Conservation (phyloP, 106 monocot species). For the Dioscorea alata region DNA sequence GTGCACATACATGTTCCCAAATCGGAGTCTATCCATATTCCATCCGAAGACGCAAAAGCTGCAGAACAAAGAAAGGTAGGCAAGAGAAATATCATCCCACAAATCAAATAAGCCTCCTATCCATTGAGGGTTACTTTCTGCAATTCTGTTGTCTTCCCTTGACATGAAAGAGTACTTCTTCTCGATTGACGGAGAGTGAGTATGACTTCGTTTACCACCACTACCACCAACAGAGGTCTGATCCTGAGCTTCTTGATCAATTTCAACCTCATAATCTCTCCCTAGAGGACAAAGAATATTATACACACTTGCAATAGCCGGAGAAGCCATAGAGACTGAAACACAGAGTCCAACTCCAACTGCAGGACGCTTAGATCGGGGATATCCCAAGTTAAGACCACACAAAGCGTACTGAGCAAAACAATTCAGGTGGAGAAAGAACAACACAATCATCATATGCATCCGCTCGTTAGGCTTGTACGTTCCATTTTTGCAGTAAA, state of each 20-base stretch:
- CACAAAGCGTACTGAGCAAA: conserved; percentile 52
- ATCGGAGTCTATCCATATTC: conserved; percentile 53
- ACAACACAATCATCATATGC: conserved; percentile 46
- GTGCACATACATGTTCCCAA: conserved; percentile 59
- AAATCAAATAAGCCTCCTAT: conserved; percentile 40
- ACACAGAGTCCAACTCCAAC: conserved; percentile 36
- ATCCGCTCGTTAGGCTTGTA: conserved; percentile 42
- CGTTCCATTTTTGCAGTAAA: conserved; percentile 54
- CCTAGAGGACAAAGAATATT: conserved; percentile 47
- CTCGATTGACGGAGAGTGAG: conserved; percentile 7
- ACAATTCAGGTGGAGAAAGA: conserved; percentile 44
- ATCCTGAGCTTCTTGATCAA: conserved; percentile 19
- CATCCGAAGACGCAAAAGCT: conserved; percentile 49
- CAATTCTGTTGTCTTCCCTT: conserved; percentile 15
- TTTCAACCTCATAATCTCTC: conserved; percentile 27
- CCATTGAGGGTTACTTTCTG: conserved; percentile 39
- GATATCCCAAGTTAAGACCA: conserved; percentile 42
- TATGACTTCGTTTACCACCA: not conserved
- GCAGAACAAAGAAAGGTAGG: conserved; percentile 45
- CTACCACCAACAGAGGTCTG: not conserved
- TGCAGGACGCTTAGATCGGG: conserved; percentile 28
- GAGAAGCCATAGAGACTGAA: conserved; percentile 31
- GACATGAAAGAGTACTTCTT: conserved; percentile 39
- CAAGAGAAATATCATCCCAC: conserved; percentile 40
- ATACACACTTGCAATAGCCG: conserved; percentile 33